Evolutionary conservation across 139 green algal genomes (phyloP).

Genomic region (Coelastrella sp.): DNA sequence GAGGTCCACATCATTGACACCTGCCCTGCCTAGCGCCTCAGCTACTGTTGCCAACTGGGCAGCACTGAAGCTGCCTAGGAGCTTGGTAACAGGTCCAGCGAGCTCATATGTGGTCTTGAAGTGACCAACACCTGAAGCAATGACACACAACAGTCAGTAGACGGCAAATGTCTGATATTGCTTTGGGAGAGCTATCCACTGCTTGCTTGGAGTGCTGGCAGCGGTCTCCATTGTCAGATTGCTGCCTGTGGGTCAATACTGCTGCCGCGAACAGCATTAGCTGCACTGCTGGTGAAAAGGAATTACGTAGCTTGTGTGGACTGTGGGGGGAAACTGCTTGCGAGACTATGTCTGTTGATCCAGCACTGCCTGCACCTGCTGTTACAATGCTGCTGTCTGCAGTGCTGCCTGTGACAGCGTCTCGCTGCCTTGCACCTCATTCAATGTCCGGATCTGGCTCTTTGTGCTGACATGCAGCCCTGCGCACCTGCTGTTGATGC

Average conservation of each 20-base stretch:
- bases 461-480: not conserved
- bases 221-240: too few species aligned
- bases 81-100: conserved; percentile 50
- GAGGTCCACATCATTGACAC: conserved; percentile 58
- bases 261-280: too few species aligned
- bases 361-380: too few species aligned
- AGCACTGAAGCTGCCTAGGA: conserved; percentile 57
- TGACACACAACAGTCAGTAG: not conserved
- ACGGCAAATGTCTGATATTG: not conserved
- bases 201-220: not conserved
- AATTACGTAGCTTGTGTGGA: too few species aligned
- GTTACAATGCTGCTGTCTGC: too few species aligned
- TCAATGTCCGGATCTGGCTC: too few species aligned
- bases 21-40: conserved; percentile 62
- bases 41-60: conserved; percentile 61
- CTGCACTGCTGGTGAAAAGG: too few species aligned
- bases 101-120: conserved; percentile 64
- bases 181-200: too few species aligned
- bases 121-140: conserved; percentile 48
- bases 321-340: too few species aligned
- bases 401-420: not conserved
- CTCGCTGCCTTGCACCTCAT: not conserved
- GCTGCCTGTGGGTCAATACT: too few species aligned
- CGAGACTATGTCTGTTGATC: too few species aligned
- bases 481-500: conserved; percentile 54